Conservation (phyloP, 2,329 filamentous ascomycete species). For the Epichloe typhina region DNA sequence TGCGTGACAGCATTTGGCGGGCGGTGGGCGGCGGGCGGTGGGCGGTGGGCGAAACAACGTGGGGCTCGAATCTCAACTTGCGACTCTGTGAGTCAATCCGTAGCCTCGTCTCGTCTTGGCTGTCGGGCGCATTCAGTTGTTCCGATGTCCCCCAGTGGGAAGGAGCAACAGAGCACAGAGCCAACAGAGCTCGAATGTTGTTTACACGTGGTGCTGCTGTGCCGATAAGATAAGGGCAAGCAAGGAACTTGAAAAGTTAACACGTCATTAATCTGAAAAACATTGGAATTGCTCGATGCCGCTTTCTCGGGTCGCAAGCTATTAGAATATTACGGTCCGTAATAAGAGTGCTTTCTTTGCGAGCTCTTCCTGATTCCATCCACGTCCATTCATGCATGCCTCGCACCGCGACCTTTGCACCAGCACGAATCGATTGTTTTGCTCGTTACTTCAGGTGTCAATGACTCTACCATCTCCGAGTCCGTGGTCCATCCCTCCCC, state of each 20-base stretch:
- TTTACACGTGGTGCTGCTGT: not conserved
- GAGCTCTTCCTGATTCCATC: conserved; percentile 19
- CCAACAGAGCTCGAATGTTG: not conserved
- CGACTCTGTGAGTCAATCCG: too few relatives aligned
- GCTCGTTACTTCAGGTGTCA: too few relatives aligned
- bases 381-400: conserved; percentile 7
- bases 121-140: not conserved
- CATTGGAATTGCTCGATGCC: not conserved
- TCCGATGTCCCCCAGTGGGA: not conserved
- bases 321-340: too few relatives aligned
- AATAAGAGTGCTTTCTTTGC: not conserved
- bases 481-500: not conserved
- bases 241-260: not conserved
- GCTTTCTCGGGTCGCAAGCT: not conserved
- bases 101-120: not conserved
- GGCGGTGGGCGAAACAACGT: conserved; percentile 1
- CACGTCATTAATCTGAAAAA: too few relatives aligned
- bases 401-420: not conserved
- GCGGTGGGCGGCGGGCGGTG: not conserved
- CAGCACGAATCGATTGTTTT: not conserved
- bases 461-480: too few relatives aligned
- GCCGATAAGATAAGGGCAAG: not conserved
- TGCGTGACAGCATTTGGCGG: not conserved
- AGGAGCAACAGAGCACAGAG: not conserved
- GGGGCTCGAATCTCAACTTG: not conserved